Base-by-base conservation (phyloP, 805 yeast species). In the Metschnikowia vanudenii region DNA sequence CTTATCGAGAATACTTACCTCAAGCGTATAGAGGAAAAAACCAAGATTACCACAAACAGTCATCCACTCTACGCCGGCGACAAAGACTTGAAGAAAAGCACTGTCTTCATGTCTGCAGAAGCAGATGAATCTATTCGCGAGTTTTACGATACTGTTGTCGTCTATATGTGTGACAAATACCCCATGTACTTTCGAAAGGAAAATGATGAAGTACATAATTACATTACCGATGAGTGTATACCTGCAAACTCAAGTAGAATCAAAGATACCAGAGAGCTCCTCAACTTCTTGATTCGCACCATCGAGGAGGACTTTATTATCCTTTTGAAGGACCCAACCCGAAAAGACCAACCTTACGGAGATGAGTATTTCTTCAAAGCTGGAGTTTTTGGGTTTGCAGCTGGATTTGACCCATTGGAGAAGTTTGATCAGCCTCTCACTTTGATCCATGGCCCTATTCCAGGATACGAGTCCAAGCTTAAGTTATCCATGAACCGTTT, bases 301-400 rank as follows among this genome's bases (percentile, higher is more conserved):
- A 69, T 71, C 12, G 74, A 71, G 48, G 76, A 71, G 46, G 76
- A 71, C 48, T 67, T 71, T 50, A 68, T 71, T 16, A 61, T 71
- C 12, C 55, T 71, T 37, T 46, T 66, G 47, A 68, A 68, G 42
- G 75, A 70, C 39, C 67, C 68, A 0, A 20, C 59, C 3, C 49
- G 59, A 26, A 54, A 52, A 19, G 42, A 63, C 32, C 68, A 64
- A 39, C 51, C 55, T 6, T 61, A 64, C 36, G 72, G 71, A 0
- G 54, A 60, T 2, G 77, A 72, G 52, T 71, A 71, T 52, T 66
- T 52, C 49, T 71, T 70, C 64, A 72, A 71, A 50, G 76, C 66
- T 1, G 76, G 76, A 0, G 59, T 72, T 1, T 72, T 71, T 60
- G 76, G 72, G 5, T 72, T 72, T 59, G 75, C 77, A 1, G 74